Evolutionary conservation across 768 basidiomycete species (phyloP), one percentile per base, ranked within the genome.

Genomic region (Kwoniella mangroviensis): DNA sequence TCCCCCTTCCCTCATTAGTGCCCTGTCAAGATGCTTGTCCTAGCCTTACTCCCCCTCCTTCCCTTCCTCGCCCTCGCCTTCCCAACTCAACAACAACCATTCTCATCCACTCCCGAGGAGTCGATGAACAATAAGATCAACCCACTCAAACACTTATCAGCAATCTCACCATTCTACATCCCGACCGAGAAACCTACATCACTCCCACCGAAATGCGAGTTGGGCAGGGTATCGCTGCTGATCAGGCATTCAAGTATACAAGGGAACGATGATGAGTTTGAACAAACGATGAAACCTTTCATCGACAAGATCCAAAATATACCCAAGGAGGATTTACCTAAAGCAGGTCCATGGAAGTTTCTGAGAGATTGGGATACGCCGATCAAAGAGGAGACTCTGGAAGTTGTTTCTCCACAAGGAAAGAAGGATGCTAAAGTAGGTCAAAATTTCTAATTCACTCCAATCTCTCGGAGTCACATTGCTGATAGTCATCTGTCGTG

Each of bases 221-320:
- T 85, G 40, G 73, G 74, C 2, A 73, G 79, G 0, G 83, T 83
- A 0, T 73, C 81, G 0, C 63, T 84, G n/a, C 76, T 85, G 41
- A 75, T 84, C 41, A 79, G 84, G 41, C 84, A 85, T 74, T 75
- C 77, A 4, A 74, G 75, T 55, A 85, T 85, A 52, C 64, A 78
- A 66, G 82, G 81, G 17, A 85, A 85, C 73, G 83, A 84, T 68
- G 84, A 85, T 65, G 84, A 85, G 56, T 83, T 57, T 56, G 82
- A 81, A 12, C 74, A 82, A 40, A 82, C 78, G 19, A 84, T 85
- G 81, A 41, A 75, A 24, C 84, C 84, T 0, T 84, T 85, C 71
- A 75, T 83, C 67, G 67, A 76, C 22, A 82, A 83, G 72, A 75
- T 85, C 42, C 60, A 61, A 6, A 53, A 63, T 9, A 65, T 80